Conservation (phyloP, 2,329 filamentous ascomycete species). For the Phialophora verrucosa region DNA sequence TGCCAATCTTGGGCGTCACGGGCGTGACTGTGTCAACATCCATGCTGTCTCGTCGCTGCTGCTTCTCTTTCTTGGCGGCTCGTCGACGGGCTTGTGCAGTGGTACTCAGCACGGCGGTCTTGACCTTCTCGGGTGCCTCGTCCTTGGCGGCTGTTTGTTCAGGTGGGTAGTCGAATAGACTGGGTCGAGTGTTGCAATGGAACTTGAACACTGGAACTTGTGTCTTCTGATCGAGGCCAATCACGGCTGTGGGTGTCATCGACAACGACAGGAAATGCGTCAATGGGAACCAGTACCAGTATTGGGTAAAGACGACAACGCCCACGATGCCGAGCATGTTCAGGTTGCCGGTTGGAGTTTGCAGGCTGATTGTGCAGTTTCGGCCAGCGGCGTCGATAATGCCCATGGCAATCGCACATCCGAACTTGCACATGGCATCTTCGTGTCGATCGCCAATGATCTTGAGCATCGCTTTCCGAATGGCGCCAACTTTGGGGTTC, state of each 20-base stretch:
- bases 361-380: slow-evolving; percentile 96
- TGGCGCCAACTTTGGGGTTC: slow-evolving; percentile 92
- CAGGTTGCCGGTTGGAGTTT: slow-evolving; percentile 96
- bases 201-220: slow-evolving; percentile 95
- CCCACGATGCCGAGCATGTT: slow-evolving; percentile 99
- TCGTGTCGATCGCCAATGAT: slow-evolving; percentile 94
- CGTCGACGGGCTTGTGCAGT: slow-evolving; percentile 96
- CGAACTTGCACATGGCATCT: slow-evolving; percentile 99
- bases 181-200: slow-evolving; percentile 91
- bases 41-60: slow-evolving; percentile 91
- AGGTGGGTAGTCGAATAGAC: slow-evolving; percentile 96
- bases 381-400: slow-evolving; percentile 98
- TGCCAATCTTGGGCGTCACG: slow-evolving; percentile 69
- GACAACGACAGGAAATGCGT: slow-evolving; percentile 96
- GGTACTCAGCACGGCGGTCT: slow-evolving; percentile 93
- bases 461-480: slow-evolving; percentile 93
- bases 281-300: slow-evolving; percentile 99
- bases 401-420: slow-evolving; percentile 87
- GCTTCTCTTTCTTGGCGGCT: slow-evolving; percentile 90
- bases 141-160: slow-evolving; percentile 95
- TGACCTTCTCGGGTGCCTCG: slow-evolving; percentile 90
- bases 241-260: slow-evolving; percentile 96
- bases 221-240: slow-evolving; percentile 90
- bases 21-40: slow-evolving; percentile 79
- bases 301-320: slow-evolving; percentile 97